Conservation (phyloP, 371 early-diverging fungal genomes). For the Sporodiniella umbellata region DNA sequence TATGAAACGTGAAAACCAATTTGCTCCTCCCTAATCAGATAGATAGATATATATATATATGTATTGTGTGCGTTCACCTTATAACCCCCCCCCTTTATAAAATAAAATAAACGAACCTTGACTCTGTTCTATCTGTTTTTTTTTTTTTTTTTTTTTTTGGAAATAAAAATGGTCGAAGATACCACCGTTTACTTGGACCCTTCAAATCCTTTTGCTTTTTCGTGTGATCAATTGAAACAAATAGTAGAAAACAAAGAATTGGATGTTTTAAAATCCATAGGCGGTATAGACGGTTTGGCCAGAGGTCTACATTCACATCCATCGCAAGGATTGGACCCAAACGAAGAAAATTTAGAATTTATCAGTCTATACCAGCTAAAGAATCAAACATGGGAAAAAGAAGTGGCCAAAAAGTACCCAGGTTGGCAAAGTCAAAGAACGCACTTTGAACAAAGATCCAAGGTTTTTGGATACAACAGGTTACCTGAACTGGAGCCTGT, state of each 20-base stretch:
- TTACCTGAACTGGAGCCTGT: constrained; percentile 62
- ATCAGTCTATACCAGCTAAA: constrained; percentile 17
- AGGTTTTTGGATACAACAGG: constrained; percentile 62
- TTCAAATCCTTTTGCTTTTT: constrained; percentile 42
- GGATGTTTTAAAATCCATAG: constrained; percentile 34
- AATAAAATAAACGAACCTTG: too few relatives aligned
- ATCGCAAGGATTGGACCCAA: constrained; percentile 33
- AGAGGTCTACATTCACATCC: constrained; percentile 52
- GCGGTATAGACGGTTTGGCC: constrained; percentile 50
- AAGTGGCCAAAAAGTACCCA: background rate
- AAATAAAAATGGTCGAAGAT: background rate
- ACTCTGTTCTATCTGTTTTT: background rate
- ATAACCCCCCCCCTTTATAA: too few relatives aligned
- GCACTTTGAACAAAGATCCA: constrained; percentile 34
- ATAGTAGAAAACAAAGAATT: constrained; percentile 52
- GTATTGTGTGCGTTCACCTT: too few relatives aligned
- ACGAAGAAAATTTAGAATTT: constrained; percentile 10
- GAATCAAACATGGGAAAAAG: constrained; percentile 3
- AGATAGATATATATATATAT: too few relatives aligned
- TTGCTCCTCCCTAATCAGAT: too few relatives aligned
- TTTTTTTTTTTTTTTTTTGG: background rate
- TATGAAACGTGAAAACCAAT: too few relatives aligned
- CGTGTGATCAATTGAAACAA: constrained; percentile 35
- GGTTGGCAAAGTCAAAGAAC: background rate
- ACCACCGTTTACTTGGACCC: constrained; percentile 26